Evolutionary conservation across 768 basidiomycete species (phyloP), one percentile per base, ranked within the genome.

Genomic region (Strobilomyces echinocephalus): DNA sequence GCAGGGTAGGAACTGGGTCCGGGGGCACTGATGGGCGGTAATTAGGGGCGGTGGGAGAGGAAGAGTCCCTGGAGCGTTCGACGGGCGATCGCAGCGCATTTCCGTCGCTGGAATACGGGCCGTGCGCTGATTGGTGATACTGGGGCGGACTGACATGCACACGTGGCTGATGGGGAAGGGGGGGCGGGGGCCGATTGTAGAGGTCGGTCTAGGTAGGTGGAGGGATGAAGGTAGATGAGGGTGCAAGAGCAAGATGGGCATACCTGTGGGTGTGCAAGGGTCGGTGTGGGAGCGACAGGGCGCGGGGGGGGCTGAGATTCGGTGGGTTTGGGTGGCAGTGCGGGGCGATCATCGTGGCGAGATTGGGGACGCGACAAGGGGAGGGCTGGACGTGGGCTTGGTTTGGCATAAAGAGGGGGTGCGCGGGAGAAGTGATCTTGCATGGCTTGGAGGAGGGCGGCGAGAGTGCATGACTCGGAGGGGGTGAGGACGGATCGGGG

Each of bases 361-460:
- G 63, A 53, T 18, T 46, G 56, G 8, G 59, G 55, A 12, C 60
- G 59, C 20, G 64, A 51, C 50, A 63, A 60, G 49, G 65, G 51
- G 50, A 45, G 46, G 60, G 59, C 56, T 59, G 58, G 63, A 31
- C 58, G 56, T 24, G 63, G 55, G 48, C 56, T 79, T 15, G 91
- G 86, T 70, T 87, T 92, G 31, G 95, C 84, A 67, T 94, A 97
- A 15, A 98, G 83, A 8, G 95, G 95, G 40, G 95, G 95, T 43
- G 84, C 79, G 30, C 76, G 76, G 20, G 91, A 95, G 72, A 98
- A 98, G 51, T 86, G 78, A 38, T 82, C 78, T 60, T 88, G 85
- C 74, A 97, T 79, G 18, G 84, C 83, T 57, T 88, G 82, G 41
- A 95, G 67, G 20, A 99, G 76, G 5, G 76, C 79, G 26, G 76